Conservation (phyloP, 306 rosid species). For the Oemleria cerasiformis region DNA sequence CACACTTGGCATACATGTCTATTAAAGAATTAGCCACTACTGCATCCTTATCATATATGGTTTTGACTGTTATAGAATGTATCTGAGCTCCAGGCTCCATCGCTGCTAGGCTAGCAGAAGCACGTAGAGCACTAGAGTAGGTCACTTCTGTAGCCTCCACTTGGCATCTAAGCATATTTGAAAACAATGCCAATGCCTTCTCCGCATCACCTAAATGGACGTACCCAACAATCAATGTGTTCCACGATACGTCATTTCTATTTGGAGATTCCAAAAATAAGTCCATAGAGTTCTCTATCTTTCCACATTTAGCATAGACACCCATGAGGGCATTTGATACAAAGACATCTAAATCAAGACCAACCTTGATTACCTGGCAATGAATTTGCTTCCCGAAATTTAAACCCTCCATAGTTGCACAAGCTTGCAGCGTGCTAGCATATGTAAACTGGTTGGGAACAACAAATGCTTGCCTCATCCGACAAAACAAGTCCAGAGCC, state of each 20-base stretch:
- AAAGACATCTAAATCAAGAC: slow-evolving; percentile 38
- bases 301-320: slow-evolving; percentile 48
- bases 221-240: slow-evolving; percentile 48
- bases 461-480: slow-evolving; percentile 44
- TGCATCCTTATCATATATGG: slow-evolving; percentile 32
- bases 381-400: slow-evolving; percentile 41
- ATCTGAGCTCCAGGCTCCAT: slow-evolving; percentile 46
- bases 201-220: slow-evolving; percentile 45
- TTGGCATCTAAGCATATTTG: slow-evolving; percentile 28
- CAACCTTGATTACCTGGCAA: slow-evolving; percentile 35
- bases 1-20: slow-evolving; percentile 59
- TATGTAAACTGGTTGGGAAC: slow-evolving; percentile 43
- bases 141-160: slow-evolving; percentile 47
- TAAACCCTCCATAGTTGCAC: slow-evolving; percentile 34
- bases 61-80: slow-evolving; percentile 46
- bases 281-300: slow-evolving; percentile 36
- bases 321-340: slow-evolving; percentile 53
- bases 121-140: slow-evolving; percentile 48
- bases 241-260: slow-evolving; percentile 48
- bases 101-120: slow-evolving; percentile 44
- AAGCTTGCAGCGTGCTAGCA: slow-evolving; percentile 48
- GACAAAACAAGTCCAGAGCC: slow-evolving; percentile 42
- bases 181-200: slow-evolving; percentile 39
- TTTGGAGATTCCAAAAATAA: slow-evolving; percentile 31
- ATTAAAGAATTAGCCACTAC: slow-evolving; percentile 46